Evolutionary conservation across 139 green algal genomes (phyloP).

Genomic region (Auxenochlorella pyrenoidosa): DNA sequence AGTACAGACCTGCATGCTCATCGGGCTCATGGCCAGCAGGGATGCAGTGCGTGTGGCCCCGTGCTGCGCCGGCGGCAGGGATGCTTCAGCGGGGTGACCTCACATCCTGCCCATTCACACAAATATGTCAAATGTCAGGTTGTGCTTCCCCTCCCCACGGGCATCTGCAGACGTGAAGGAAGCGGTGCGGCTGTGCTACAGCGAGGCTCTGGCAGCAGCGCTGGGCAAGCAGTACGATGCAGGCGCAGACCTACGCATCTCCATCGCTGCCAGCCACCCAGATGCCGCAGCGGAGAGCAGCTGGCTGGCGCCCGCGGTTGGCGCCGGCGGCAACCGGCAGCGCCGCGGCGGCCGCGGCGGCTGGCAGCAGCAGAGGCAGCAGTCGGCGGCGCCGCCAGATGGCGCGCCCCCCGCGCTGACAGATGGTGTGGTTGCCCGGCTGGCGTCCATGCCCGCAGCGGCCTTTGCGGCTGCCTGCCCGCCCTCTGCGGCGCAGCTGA

Average conservation of each 20-base stretch:
- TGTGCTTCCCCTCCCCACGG: no score
- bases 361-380: conserved; percentile 13
- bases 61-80: no score
- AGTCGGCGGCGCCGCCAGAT: neutral
- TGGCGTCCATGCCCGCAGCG: neutral
- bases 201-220: neutral
- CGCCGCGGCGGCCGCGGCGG: neutral
- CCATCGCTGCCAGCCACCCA: neutral
- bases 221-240: neutral
- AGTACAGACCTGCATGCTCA: no score
- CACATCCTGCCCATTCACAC: no score
- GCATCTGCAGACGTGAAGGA: conserved; percentile 29
- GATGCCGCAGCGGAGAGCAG: conserved; percentile 1
- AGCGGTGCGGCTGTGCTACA: neutral
- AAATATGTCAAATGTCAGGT: no score
- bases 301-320: neutral
- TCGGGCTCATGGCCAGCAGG: no score
- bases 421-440: conserved; percentile 4
- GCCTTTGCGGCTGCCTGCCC: conserved; percentile 10
- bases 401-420: neutral
- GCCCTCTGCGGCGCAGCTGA: neutral
- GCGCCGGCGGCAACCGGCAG: neutral
- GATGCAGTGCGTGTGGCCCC: no score
- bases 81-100: no score
- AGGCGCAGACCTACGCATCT: neutral